Evolutionary conservation across 164 flowering plant species (phyloP).

Genomic region (Amborella trichopoda): DNA sequence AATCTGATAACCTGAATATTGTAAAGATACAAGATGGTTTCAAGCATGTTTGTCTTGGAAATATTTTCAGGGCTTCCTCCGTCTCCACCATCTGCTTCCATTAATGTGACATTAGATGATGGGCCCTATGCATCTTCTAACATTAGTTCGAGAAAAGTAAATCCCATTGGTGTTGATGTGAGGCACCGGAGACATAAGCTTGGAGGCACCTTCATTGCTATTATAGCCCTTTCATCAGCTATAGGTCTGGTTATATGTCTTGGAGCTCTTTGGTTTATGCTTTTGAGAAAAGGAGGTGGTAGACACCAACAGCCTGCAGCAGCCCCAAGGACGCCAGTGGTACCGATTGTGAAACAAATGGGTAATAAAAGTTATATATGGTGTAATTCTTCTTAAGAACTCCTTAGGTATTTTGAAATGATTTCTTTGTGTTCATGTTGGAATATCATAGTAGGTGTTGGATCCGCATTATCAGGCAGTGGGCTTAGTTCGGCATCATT

Average conservation of each 20-base stretch:
- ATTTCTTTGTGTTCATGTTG: too few species aligned
- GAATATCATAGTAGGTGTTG: conserved; percentile 51
- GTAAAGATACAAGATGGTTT: background rate
- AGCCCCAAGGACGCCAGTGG: conserved; percentile 17
- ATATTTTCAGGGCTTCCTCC: conserved; percentile 48
- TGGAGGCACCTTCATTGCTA: conserved; percentile 42
- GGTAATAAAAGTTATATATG: too few species aligned
- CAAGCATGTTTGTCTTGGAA: background rate
- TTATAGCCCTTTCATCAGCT: conserved; percentile 49
- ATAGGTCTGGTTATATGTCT: conserved; percentile 34
- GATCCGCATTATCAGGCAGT: conserved; percentile 39
- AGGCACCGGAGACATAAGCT: conserved; percentile 28
- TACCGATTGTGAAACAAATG: too few species aligned
- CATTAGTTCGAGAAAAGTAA: conserved; percentile 30
- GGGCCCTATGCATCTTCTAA: conserved; percentile 37
- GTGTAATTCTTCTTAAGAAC: too few species aligned
- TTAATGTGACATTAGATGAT: conserved; percentile 27
- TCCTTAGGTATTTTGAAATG: too few species aligned
- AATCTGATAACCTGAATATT: background rate
- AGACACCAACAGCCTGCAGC: conserved; percentile 11
- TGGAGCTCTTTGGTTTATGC: conserved; percentile 33
- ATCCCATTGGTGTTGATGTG: conserved; percentile 84
- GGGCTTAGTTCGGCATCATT: conserved; percentile 45
- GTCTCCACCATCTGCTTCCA: conserved; percentile 46
- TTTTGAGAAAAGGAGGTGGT: conserved; percentile 20